Base-by-base conservation (phyloP, 2,329 filamentous ascomycete genomes). In the Apiospora phragmitis region DNA sequence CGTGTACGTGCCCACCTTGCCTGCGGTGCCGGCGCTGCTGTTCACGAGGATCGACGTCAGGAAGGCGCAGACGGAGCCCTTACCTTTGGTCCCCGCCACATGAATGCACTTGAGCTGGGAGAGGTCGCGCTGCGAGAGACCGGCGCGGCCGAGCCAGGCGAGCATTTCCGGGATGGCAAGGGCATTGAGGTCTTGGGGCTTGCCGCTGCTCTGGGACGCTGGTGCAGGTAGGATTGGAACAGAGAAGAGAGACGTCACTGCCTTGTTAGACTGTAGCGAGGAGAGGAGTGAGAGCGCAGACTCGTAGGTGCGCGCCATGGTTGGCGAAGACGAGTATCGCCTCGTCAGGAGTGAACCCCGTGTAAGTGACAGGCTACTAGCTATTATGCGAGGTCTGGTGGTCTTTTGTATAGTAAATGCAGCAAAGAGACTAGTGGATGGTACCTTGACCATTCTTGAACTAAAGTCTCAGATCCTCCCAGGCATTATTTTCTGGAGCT, bases 81-180 rank as follows among this genome's bases (percentile, higher is more conserved):
- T 98, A 72, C 95, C 95, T 80, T 98, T 98, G 5, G 95, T 98
- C 16, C 95, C 95, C 1, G 95, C 93, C 65, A 98, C 90, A 79
- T 98, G 95, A 72, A 98, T 90, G 74, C 86, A 87, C 21, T 81
- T 82, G 68, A 88, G 80, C 4, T 77, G 74, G 16, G 80, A 76
- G 35, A 89, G 83, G 73, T 85, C 83, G 0, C 76, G 69, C 1
- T 80, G 80, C 81, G 91, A 83, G 81, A 97, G 93, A 67, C 94
- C 94, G 69, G 93, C 90, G 72, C 92, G 92, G 65, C 83, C 84
- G 74, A 93, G 90, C 92, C 93, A 97, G 75, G 90, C 88, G 38
- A 91, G 84, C 88, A 96, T 95, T 80, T 97, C 94, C 0, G 93
- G 93, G 67, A 97, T 90, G 8, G 94, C 93, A 69, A 85, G 86